A percentile compares a stretch with the other conserved stretches of the same genome.
Evolutionary conservation across 2,329 filamentous ascomycete genomes (phyloP).

Genomic region (Alternaria hordeiaustralica): DNA sequence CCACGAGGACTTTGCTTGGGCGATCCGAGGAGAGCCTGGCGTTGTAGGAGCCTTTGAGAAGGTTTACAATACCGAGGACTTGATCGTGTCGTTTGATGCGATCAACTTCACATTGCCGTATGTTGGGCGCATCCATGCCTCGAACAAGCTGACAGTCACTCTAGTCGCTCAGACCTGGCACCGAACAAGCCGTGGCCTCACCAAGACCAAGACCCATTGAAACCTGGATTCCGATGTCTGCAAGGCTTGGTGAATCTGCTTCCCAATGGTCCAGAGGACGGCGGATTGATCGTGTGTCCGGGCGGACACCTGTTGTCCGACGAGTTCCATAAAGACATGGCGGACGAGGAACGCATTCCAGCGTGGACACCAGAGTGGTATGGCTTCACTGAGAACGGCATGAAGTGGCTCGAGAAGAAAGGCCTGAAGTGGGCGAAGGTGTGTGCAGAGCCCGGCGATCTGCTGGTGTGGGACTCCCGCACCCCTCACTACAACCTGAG

Average conservation of each 20-base stretch:
- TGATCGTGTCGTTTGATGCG: slow-evolving; percentile 49
- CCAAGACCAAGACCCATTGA: slow-evolving; percentile 31
- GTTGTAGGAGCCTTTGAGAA: slow-evolving; percentile 36
- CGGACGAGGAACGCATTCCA: slow-evolving; percentile 35
- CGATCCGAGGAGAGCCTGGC: slow-evolving; percentile 47
- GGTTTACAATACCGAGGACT: slow-evolving; percentile 46
- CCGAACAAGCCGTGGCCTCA: slow-evolving; percentile 47
- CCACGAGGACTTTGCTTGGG: slow-evolving; percentile 54
- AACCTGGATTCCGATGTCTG: slow-evolving; percentile 58
- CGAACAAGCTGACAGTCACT: not conserved
- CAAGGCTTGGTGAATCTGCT: slow-evolving; percentile 59
- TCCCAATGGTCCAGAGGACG: slow-evolving; percentile 47
- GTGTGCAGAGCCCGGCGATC: slow-evolving; percentile 52
- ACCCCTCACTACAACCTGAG: slow-evolving; percentile 47
- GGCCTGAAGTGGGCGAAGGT: slow-evolving; percentile 52
- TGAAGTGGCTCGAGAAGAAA: slow-evolving; percentile 51
- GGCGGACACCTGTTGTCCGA: slow-evolving; percentile 40
- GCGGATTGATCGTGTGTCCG: slow-evolving; percentile 46
- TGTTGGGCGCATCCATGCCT: not conserved
- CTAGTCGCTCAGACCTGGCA: slow-evolving; percentile 35
- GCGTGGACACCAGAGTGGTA: slow-evolving; percentile 45
- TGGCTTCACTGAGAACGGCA: slow-evolving; percentile 41
- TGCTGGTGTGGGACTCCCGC: slow-evolving; percentile 54
- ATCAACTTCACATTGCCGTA: slow-evolving; percentile 44
- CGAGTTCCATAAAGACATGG: slow-evolving; percentile 37